These are phyloP conservation scores for Blastomyces gilchristii DNA, from an alignment of 2,329 filamentous ascomycete genomes.

Conservation along the genomic window DNA sequence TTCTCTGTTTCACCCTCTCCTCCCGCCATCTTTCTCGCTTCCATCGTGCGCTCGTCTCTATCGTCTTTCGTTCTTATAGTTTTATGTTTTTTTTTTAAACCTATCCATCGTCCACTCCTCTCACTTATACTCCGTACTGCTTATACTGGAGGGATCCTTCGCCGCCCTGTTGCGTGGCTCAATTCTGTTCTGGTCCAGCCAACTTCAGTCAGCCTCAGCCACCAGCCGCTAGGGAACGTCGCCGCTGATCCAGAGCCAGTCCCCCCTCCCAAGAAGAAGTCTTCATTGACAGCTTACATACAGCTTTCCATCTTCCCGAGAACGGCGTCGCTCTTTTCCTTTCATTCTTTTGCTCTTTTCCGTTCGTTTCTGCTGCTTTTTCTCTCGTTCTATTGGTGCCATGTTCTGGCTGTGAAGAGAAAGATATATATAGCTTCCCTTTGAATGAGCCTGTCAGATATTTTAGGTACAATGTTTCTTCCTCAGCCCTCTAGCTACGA, in stretches of 20 bases:
- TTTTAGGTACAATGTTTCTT: neutral
- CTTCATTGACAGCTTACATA: neutral
- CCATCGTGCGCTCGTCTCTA: neutral
- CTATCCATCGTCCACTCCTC: no score
- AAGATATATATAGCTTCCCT: neutral
- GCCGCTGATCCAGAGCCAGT: neutral
- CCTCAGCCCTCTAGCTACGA: neutral
- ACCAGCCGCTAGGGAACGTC: neutral
- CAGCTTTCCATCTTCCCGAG: neutral
- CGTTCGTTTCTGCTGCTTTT: neutral
- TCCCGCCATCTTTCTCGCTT: neutral
- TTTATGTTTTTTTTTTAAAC: no score
- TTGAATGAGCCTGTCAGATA: neutral
- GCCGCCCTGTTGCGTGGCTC: neutral
- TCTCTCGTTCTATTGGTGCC: neutral
- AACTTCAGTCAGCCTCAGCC: neutral
- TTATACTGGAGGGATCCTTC: no score
- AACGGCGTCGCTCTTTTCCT: neutral
- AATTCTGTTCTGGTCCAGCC: neutral
- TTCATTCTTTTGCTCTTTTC: neutral
- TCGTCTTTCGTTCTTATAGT: neutral
- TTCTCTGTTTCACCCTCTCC: no score
- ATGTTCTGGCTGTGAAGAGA: slow-evolving; percentile 5
- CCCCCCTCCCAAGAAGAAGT: no score
- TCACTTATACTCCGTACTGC: no score